Base-by-base conservation (phyloP, 805 yeast genomes). In the Candida multigemmis region DNA sequence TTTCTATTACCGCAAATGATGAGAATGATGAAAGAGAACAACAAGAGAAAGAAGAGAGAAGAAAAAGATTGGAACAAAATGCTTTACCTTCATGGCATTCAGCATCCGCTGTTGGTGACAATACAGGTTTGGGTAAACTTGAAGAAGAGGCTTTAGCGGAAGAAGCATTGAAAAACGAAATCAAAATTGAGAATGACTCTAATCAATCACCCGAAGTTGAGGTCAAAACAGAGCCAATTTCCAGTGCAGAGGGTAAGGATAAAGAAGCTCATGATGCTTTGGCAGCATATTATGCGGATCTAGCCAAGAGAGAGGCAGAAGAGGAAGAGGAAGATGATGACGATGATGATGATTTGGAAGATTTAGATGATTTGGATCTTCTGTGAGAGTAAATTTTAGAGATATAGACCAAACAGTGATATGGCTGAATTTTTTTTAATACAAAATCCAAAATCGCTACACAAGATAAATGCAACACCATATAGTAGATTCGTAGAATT, bases 21-120 rank as follows among this genome's bases (percentile, higher is more conserved):
- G 93, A 83, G 43, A 74, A 74, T 34, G 66, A 69, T 38, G 76
- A 69, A 46, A 69, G 74, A 40, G 86, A 77, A 53, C 68, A 68
- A 41, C 68, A 63, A 46, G 76, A 75, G 40, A 61, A 71, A 46
- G 79, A 81, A 50, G 75, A 63, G 60, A 76, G 69, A 67, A 74
- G 71, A 52, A 77, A 69, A 51, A 67, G 72, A 38, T 65, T 87
- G 51, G 78, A 81, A 46, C 96, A 89, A 52, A 91, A 91, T 49
- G 96, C 96, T 4, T 65, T 91, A 39, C 99, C 99, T 6, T 78
- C 91, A 16, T 91, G 99, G 99, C 95, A 91, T 49, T 74, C 80
- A 37, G 78, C 79, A 40, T 75, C 89, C 46, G 87, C 99, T 1
- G 89, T 89, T 38, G 95, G 94, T 24, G 65, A 76, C 39, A 53